A percentile compares a stretch with the other conserved stretches of the same genome.
phyloP scores from a whole-genome alignment of 345 rosid genomes.

The Ricinus communis region DNA sequence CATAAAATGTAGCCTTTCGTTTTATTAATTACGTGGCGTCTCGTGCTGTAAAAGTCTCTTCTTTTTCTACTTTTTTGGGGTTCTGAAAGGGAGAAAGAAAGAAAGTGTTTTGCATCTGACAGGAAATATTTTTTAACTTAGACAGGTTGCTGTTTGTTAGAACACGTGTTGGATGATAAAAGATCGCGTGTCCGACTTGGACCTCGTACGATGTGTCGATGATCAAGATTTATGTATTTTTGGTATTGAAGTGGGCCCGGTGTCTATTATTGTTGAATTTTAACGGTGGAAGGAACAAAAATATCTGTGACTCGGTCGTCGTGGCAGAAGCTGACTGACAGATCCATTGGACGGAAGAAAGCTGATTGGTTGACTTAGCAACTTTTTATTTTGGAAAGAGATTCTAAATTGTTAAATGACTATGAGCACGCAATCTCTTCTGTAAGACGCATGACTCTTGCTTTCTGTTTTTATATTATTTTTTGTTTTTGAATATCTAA shows the following conservation, averaged over 20 bases:
- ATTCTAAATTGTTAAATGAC: too few relatives aligned
- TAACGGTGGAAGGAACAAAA: background rate
- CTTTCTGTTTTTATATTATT: too few relatives aligned
- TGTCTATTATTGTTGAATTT: background rate
- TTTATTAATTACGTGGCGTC: slow-evolving; percentile 32
- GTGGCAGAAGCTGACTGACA: background rate
- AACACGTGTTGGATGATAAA: slow-evolving; percentile 24
- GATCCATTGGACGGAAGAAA: too few relatives aligned
- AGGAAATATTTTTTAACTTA: slow-evolving; percentile 19
- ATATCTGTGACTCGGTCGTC: background rate
- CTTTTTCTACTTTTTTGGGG: background rate
- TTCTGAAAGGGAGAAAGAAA: too few relatives aligned
- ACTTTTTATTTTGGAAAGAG: too few relatives aligned
- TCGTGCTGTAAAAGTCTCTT: slow-evolving; percentile 5
- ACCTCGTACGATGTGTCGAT: slow-evolving; percentile 13
- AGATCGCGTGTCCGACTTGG: slow-evolving; percentile 18
- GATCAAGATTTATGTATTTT: too few relatives aligned
- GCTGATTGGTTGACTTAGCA: too few relatives aligned
- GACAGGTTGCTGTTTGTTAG: too few relatives aligned
- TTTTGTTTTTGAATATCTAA: too few relatives aligned
- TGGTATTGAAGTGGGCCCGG: background rate
- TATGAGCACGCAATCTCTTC: too few relatives aligned
- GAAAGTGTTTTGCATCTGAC: slow-evolving; percentile 17
- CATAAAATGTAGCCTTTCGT: too few relatives aligned
- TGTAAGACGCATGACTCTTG: too few relatives aligned